phyloP scores from a whole-genome alignment of 1,139 yeast genomes.

The Suhomyces guaymorum region DNA sequence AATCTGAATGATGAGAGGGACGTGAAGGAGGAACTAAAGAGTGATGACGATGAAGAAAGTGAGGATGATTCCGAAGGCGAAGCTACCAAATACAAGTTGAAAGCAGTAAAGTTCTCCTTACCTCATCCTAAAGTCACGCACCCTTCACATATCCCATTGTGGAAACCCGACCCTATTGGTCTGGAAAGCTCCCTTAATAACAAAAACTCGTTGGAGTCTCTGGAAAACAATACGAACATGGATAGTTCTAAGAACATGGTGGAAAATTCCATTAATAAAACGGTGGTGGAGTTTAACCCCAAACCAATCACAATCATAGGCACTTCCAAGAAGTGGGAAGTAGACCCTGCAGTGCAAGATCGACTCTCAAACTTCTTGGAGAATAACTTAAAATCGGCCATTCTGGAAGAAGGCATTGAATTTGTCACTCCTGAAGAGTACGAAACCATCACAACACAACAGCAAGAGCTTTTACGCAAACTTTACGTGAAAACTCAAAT shows the following conservation, averaged over 20 bases:
- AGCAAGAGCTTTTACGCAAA: slow-evolving; percentile 28
- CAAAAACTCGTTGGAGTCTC: too few relatives aligned
- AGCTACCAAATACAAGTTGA: slow-evolving; percentile 31
- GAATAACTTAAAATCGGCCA: slow-evolving; percentile 45
- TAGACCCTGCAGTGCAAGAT: slow-evolving; percentile 32
- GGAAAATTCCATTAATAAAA: too few relatives aligned
- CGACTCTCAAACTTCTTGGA: slow-evolving; percentile 57
- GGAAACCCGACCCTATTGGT: slow-evolving; percentile 53
- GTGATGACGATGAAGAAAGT: slow-evolving; percentile 15
- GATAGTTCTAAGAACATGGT: too few relatives aligned
- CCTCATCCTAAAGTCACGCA: slow-evolving; percentile 71
- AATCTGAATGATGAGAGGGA: slow-evolving; percentile 5
- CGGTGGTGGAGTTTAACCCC: slow-evolving; percentile 33
- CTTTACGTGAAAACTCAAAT: slow-evolving; percentile 34
- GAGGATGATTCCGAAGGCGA: slow-evolving; percentile 11
- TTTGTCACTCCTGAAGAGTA: slow-evolving; percentile 39
- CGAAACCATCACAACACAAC: slow-evolving; percentile 33
- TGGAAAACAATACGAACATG: too few relatives aligned
- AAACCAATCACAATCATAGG: slow-evolving; percentile 29
- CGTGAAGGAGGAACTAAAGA: slow-evolving; percentile 10
- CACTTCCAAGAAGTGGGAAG: slow-evolving; percentile 18
- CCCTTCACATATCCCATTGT: slow-evolving; percentile 69
- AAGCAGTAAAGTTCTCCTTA: slow-evolving; percentile 49
- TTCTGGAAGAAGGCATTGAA: slow-evolving; percentile 44
- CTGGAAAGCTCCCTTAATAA: slow-evolving; percentile 38